Evolutionary conservation across 345 rosid genomes (phyloP), one percentile per base, ranked within the genome.

Genomic region (Raphanus sativus): DNA sequence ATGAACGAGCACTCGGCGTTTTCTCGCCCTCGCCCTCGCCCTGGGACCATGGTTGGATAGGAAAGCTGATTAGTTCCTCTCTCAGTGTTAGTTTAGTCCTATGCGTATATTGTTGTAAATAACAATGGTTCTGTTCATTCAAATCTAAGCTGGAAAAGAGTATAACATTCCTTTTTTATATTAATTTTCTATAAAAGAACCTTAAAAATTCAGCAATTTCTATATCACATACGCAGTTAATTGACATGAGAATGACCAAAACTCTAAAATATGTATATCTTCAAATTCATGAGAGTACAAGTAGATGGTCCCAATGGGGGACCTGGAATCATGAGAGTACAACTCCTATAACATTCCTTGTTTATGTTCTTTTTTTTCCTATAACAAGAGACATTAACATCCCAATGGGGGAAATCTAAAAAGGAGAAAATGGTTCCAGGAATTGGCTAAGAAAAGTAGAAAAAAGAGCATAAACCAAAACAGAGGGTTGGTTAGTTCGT

Each of bases 181-280:
- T 45, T 4, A 4, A 4, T 45, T 45, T 0, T 13, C 11, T 45
- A 12, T 45, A 8, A 36, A 36, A 36, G 10, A 36, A 8, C 11
- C 42, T 4, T 45, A 42, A 10, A 42, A 42, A 42, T 42, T 42
- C 50, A 42, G 11, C 50, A 42, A 42, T 42, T 42, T 42, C 50
- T 3, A 42, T 42, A 11, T 3, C 50, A 42, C n/a, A 11, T 42
- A 42, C 4, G 50, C n/a, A 42, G 15, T 42, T 11, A 42, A 42
- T 74, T 48, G 59, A 21, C 74, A 8, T 40, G 60, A 55, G 66
- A 77, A 62, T 29, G 21, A 55, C 71, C 61, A 70, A 71, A 70
- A 71, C 58, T 65, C 81, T 70, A 70, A 77, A 4, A 13, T 45
- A 6, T 62, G 21, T 62, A 54, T 40, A 73, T 42, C 65, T 17